phyloP scores from a whole-genome alignment of 441 rosid genomes.

The Erysimum cheiri region DNA sequence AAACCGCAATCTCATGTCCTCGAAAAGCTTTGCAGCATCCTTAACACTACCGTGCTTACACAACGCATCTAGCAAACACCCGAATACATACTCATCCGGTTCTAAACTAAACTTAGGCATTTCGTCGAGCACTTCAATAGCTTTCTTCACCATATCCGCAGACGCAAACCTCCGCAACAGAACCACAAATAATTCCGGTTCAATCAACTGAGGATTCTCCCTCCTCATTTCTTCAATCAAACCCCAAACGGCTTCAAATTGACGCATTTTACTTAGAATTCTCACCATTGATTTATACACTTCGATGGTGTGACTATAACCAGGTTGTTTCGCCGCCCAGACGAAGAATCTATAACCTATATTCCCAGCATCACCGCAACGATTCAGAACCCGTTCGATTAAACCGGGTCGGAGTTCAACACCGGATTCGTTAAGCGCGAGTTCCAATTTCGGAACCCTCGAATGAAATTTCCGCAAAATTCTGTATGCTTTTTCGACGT shows the following conservation, averaged over 20 bases:
- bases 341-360: slow-evolving; percentile 70
- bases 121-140: slow-evolving; percentile 83
- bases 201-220: slow-evolving; percentile 66
- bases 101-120: slow-evolving; percentile 83
- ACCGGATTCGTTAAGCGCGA: slow-evolving; percentile 76
- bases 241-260: slow-evolving; percentile 87
- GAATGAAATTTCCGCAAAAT: slow-evolving; percentile 73
- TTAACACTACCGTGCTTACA: slow-evolving; percentile 80
- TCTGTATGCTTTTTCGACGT: slow-evolving; percentile 79
- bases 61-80: slow-evolving; percentile 77
- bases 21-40: slow-evolving; percentile 78
- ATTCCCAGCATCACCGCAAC: slow-evolving; percentile 90
- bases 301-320: slow-evolving; percentile 67
- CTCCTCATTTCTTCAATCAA: slow-evolving; percentile 81
- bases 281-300: slow-evolving; percentile 75
- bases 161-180: slow-evolving; percentile 83
- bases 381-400: slow-evolving; percentile 71
- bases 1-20: slow-evolving; percentile 70
- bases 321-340: slow-evolving; percentile 85
- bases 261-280: slow-evolving; percentile 79
- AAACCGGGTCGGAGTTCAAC: slow-evolving; percentile 62
- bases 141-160: slow-evolving; percentile 77
- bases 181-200: slow-evolving; percentile 71
- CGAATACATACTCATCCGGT: slow-evolving; percentile 73
- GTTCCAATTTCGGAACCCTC: slow-evolving; percentile 72